These are phyloP conservation scores for Pleurotus pulmonarius DNA, from an alignment of 768 basidiomycete species.

Conservation along the genomic window DNA sequence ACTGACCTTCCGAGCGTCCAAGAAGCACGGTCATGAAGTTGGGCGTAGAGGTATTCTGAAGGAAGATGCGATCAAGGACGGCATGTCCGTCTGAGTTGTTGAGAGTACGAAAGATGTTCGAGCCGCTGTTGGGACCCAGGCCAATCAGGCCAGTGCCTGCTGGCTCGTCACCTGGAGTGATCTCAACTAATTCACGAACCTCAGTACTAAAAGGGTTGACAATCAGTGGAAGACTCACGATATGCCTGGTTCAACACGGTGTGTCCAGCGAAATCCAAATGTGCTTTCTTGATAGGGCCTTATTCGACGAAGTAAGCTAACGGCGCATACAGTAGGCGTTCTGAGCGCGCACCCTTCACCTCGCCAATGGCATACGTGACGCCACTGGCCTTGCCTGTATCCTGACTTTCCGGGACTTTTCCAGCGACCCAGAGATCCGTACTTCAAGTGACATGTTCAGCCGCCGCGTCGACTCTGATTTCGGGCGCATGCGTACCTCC, in stretches of 20 bases:
- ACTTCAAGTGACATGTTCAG: slow-evolving; percentile 3
- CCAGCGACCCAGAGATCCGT: slow-evolving; percentile 20
- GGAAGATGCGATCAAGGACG: slow-evolving; percentile 20
- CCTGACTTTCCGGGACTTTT: slow-evolving; percentile 11
- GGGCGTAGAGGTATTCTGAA: slow-evolving; percentile 16
- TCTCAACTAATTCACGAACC: slow-evolving; percentile 8
- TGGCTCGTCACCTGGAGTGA: slow-evolving; percentile 2
- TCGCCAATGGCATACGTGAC: slow-evolving; percentile 18
- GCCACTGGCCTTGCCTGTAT: slow-evolving; percentile 10
- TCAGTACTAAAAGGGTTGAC: background rate
- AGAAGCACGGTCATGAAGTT: slow-evolving; percentile 19
- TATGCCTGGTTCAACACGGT: slow-evolving; percentile 16
- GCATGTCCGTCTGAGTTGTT: slow-evolving; percentile 12
- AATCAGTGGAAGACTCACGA: slow-evolving; percentile 7
- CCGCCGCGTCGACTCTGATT: background rate
- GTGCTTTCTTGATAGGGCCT: slow-evolving; percentile 15
- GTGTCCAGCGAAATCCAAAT: slow-evolving; percentile 15
- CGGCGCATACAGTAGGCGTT: background rate
- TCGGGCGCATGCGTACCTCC: slow-evolving; percentile 11
- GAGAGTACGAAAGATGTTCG: slow-evolving; percentile 11
- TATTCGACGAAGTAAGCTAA: background rate
- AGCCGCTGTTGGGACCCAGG: slow-evolving; percentile 17
- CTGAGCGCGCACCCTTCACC: slow-evolving; percentile 10
- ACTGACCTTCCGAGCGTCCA: slow-evolving; percentile 4
- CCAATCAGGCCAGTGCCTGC: slow-evolving; percentile 16